These are phyloP conservation scores for Lactarius quietus DNA, from an alignment of 768 basidiomycete species.

Conservation along the genomic window DNA sequence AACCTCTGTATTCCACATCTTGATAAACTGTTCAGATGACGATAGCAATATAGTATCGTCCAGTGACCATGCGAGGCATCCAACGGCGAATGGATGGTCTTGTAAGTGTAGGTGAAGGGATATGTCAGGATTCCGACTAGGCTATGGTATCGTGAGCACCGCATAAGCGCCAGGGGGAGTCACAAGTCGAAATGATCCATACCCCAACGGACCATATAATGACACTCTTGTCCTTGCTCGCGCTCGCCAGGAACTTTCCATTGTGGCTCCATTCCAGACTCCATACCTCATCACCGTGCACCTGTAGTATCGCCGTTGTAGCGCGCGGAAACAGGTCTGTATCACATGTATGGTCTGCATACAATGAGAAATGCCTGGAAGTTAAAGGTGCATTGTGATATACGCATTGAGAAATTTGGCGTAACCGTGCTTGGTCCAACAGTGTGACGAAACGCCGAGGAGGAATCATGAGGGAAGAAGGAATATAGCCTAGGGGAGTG, in stretches of 20 bases:
- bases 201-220: constrained; percentile 90
- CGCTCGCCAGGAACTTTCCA: constrained; percentile 80
- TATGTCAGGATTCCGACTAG: constrained; percentile 47
- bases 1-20: constrained; percentile 90
- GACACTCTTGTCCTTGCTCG: constrained; percentile 80
- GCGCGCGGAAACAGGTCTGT: constrained; percentile 78
- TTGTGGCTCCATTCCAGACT: constrained; percentile 92
- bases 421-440: constrained; percentile 75
- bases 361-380: constrained; percentile 67
- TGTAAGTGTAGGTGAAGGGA: constrained; percentile 56
- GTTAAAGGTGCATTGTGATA: constrained; percentile 77
- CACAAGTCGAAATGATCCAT: constrained; percentile 33
- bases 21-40: constrained; percentile 74
- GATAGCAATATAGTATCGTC: constrained; percentile 84
- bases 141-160: constrained; percentile 12
- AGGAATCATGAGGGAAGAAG: constrained; percentile 90
- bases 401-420: constrained; percentile 77
- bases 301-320: constrained; percentile 80
- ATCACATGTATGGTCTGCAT: constrained; percentile 81
- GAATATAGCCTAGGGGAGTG: constrained; percentile 68
- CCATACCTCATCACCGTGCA: constrained; percentile 95
- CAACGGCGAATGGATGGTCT: constrained; percentile 77
- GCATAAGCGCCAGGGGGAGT: constrained; percentile 2
- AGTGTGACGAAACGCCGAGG: constrained; percentile 82
- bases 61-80: constrained; percentile 87